Base-by-base conservation (phyloP, 331 rosid genomes). In the Rhamnella rubrinervis region DNA sequence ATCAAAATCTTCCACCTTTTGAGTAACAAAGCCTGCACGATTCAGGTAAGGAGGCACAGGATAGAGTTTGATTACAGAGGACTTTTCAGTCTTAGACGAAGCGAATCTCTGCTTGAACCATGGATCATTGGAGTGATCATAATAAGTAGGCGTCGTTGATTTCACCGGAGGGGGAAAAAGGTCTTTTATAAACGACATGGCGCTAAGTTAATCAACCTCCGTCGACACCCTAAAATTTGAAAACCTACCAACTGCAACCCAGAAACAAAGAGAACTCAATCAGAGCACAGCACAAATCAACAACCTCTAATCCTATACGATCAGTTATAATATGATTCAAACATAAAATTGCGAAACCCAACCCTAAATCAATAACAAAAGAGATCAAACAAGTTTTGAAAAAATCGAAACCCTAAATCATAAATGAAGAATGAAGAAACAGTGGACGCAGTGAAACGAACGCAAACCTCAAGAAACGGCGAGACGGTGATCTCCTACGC, bases 21-120 rank as follows among this genome's bases (percentile, higher is more conserved):
- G 74, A 12, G 96, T 96, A 62, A 87, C 84, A 73, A 92, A 92
- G 6, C 98, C 91, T 0, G 87, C 87, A 18, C 96, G 89, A 67
- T 87, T 87, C 50, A 80, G 23, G 70, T 92, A 92, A 9, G 96
- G 85, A 0, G 88, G 98, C 20, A 89, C 92, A 0, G 83, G 85
- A 63, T 87, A 86, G 0, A 59, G 83, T 62, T 82, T 83, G 23
- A 79, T 37, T 11, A 76, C 85, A 20, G 82, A 61, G 37, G 90
- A 20, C 66, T 74, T 84, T 49, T 90, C 92, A 14, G 84, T 86
- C 71, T 83, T 90, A 0, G 90, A 70, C 9, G 92, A 31, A 55
- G 85, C 79, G 74, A 88, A 93, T 7, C 96, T 63, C 78, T 88
- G 89, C 82, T 84, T 88, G 81, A 93, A 93, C 98, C 98, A 93